Conservation (phyloP, 495 filamentous ascomycete genomes). For the Lentithecium fluviatile region DNA sequence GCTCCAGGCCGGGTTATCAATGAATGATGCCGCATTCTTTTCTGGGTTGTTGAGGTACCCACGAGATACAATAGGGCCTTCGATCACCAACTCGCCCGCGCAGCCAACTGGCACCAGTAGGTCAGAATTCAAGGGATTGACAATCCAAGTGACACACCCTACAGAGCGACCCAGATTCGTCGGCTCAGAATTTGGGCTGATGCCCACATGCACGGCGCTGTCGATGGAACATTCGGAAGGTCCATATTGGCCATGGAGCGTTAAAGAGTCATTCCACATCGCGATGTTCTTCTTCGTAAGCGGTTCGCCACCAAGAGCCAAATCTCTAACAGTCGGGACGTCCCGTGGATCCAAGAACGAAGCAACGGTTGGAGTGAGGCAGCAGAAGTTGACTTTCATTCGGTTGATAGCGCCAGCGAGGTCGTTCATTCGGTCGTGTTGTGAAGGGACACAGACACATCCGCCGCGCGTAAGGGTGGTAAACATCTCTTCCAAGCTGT, state of each 20-base stretch:
- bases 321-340: slow-evolving; percentile 20
- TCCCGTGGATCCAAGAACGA: slow-evolving; percentile 15
- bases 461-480: slow-evolving; percentile 28
- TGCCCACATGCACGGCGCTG: slow-evolving; percentile 36
- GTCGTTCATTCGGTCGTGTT: slow-evolving; percentile 34
- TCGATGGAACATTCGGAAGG: neutral
- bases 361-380: slow-evolving; percentile 34
- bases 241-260: slow-evolving; percentile 22
- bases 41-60: slow-evolving; percentile 46
- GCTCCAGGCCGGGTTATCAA: slow-evolving; percentile 31
- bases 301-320: slow-evolving; percentile 36
- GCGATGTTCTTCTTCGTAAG: slow-evolving; percentile 16
- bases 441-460: slow-evolving; percentile 27
- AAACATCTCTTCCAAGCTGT: slow-evolving; percentile 20
- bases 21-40: slow-evolving; percentile 37
- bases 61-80: slow-evolving; percentile 40
- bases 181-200: neutral
- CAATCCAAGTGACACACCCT: slow-evolving; percentile 17
- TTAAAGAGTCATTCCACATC: slow-evolving; percentile 11
- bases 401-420: slow-evolving; percentile 38
- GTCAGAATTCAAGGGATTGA: slow-evolving; percentile 20
- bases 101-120: slow-evolving; percentile 16
- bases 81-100: slow-evolving; percentile 38
- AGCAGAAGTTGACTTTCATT: slow-evolving; percentile 35
- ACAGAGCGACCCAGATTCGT: neutral